These are phyloP conservation scores for Eimeria zaria DNA, from an alignment of 169 alveolate genomes.

Conservation along the genomic window DNA sequence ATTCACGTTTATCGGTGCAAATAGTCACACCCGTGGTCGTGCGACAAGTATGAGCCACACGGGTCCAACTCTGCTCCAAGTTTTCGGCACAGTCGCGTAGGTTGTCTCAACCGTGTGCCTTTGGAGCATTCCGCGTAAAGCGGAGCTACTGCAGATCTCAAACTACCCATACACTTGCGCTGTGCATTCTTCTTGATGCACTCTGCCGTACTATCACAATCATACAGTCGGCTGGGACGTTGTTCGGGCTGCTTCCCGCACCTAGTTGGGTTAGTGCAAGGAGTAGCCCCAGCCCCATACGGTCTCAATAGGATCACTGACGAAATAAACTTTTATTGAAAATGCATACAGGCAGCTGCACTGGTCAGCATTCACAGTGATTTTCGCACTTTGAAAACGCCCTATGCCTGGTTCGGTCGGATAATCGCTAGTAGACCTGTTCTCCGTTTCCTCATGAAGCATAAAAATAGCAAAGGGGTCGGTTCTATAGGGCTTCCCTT, in stretches of 20 bases:
- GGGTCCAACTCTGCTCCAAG: slow-evolving; percentile 1
- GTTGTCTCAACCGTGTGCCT: not conserved
- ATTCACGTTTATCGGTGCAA: not conserved
- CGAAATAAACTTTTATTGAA: not conserved
- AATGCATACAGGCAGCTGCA: not conserved
- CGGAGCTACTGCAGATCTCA: not conserved
- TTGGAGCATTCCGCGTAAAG: not conserved
- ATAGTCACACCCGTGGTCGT: not conserved
- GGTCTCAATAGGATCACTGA: not conserved
- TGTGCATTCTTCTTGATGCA: not conserved
- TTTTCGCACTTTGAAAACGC: not conserved
- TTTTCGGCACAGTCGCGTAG: not conserved
- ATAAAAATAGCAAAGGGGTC: not conserved
- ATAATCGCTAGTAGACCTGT: not conserved
- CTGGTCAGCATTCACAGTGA: not conserved
- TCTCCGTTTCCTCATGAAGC: not conserved
- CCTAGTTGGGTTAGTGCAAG: not conserved
- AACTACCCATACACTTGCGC: not conserved
- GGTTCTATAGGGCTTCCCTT: slow-evolving; percentile 40
- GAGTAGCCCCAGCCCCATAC: slow-evolving; percentile 28
- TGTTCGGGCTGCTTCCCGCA: not conserved
- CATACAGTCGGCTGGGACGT: not conserved
- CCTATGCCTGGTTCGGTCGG: not conserved
- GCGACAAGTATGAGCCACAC: not conserved
- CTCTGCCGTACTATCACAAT: not conserved